Conservation (phyloP, 768 basidiomycete genomes). For the Nidularia pulvinata region DNA sequence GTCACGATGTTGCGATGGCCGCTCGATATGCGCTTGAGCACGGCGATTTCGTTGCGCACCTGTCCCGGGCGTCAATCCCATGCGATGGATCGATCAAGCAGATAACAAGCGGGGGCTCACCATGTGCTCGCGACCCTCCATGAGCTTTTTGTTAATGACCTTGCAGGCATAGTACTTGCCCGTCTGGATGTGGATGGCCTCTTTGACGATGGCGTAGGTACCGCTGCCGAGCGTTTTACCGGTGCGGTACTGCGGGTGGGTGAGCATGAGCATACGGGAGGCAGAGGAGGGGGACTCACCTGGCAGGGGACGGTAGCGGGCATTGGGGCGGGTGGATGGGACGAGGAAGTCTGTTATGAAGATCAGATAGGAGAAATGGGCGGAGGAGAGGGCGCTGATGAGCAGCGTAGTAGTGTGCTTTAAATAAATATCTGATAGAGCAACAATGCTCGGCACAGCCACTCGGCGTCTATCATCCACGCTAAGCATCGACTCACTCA, state of each 20-base stretch:
- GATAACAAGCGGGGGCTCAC: slow-evolving; percentile 37
- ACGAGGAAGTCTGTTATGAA: background rate
- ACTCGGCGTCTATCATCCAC: background rate
- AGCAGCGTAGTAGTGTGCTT: no score
- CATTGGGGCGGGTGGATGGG: slow-evolving; percentile 10
- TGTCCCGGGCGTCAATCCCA: slow-evolving; percentile 21
- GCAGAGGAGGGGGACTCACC: slow-evolving; percentile 22
- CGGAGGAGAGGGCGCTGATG: slow-evolving; percentile 1
- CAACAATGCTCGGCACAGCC: background rate
- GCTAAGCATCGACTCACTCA: background rate
- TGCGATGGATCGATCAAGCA: slow-evolving; percentile 3
- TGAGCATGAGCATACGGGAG: slow-evolving; percentile 4
- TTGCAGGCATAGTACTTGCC: slow-evolving; percentile 97
- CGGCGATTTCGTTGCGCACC: slow-evolving; percentile 97
- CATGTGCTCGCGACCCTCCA: slow-evolving; percentile 99
- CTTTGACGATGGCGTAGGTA: slow-evolving; percentile 94
- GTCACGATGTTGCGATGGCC: slow-evolving; percentile 92
- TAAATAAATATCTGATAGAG: background rate
- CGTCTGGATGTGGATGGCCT: slow-evolving; percentile 93
- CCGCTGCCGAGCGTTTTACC: slow-evolving; percentile 89
- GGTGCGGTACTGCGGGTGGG: slow-evolving; percentile 67
- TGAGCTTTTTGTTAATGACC: slow-evolving; percentile 99
- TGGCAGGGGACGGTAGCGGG: slow-evolving; percentile 47
- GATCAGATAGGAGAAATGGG: slow-evolving; percentile 7
- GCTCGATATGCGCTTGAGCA: slow-evolving; percentile 91